Base-by-base conservation (phyloP, 345 rosid species). In the Triadica sebifera region DNA sequence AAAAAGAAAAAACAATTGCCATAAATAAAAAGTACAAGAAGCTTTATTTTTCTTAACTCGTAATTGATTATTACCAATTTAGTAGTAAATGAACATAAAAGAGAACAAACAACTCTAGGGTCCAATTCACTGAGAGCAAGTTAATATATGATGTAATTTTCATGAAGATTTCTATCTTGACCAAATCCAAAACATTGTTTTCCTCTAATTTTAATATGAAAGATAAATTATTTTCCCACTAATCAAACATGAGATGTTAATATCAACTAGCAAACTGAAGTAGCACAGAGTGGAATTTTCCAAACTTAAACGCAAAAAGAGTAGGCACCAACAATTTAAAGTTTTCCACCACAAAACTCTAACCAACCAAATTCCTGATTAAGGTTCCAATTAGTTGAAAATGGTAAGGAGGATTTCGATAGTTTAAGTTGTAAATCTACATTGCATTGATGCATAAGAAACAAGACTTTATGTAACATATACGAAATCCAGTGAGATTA, bases 401-500 rank as follows among this genome's bases (percentile, higher is more conserved):
- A 66, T 25, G 39, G 72, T 10, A 15, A 61, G 16, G 17, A 4
- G 10, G 4, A 24, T 13, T 20, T 60, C 17, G 61, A 15, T 43
- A 29, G 34, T 29, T 29, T 29, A 29, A 29, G 34, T 29, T 29
- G 34, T 29, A 47, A 43, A 63, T 66, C 71, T 15, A 3, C 29
- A 8, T 10, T 53, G 62, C 69, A 50, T 56, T 34, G 37, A 60
- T 56, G 24, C 6, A 8, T 43, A 4, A 63, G 65, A 58, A 62
- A 68, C 19, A 67, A 70, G 7, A 74, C 84, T 82, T 82, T 77
- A 79, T 80, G 87, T 82, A 83, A 77, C 49, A 69, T 77, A 81
- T 74, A 87, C 59, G 84, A 73, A 71, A 87, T 52, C 13, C 24
- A 49, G 45, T 45, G 62, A 75, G 56, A 69, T 58, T 75, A 71